Evolutionary conservation across 345 rosid species (phyloP).

Genomic region (Erucastrum elatum): DNA sequence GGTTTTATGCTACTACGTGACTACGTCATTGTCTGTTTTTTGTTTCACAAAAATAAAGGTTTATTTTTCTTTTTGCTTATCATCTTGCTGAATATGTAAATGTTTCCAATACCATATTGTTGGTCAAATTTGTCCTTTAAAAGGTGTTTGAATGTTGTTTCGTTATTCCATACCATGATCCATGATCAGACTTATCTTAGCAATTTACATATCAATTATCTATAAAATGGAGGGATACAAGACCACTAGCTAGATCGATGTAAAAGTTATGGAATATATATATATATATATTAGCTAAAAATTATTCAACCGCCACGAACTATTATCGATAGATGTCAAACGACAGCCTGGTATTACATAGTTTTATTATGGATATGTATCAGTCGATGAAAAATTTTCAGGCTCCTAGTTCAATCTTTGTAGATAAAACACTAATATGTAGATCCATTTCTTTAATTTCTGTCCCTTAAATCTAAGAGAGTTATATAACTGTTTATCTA

Average conservation of each 20-base stretch:
- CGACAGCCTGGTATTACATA: neutral
- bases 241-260: neutral
- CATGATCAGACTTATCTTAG: constrained; percentile 2
- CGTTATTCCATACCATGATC: neutral
- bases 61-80: neutral
- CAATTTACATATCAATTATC: neutral
- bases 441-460: too few relatives aligned
- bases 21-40: constrained; percentile 16
- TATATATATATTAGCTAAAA: neutral
- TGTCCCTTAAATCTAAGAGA: neutral
- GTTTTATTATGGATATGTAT: neutral
- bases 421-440: neutral
- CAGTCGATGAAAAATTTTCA: neutral
- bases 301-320: neutral
- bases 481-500: neutral
- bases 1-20: neutral
- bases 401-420: neutral
- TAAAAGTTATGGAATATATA: neutral
- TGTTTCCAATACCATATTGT: constrained; percentile 10
- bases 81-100: constrained; percentile 16
- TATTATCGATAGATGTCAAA: neutral
- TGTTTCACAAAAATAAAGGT: constrained; percentile 23
- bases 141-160: neutral
- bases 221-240: neutral
- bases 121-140: neutral